Evolutionary conservation across 1,284 basidiomycete genomes (phyloP), one percentile per base, ranked within the genome.

Genomic region (Exsudoporus floridanus): DNA sequence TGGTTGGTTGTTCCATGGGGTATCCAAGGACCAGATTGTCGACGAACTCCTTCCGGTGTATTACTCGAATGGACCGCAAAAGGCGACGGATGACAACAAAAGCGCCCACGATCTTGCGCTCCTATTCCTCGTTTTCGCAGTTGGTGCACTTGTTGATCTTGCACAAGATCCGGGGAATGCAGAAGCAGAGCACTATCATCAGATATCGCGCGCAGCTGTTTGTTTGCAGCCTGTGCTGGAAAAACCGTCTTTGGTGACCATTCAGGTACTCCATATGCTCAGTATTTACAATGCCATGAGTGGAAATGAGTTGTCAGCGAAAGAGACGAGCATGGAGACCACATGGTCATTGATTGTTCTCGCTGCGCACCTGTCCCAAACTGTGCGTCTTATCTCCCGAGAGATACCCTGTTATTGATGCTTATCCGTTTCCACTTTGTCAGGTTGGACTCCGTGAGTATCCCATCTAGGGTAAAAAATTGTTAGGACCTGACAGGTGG

Each of bases 171-270:
- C 74, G 5, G 64, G 59, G 28, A 65, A 65, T 37, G 69, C 72
- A 2, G 73, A 79, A 28, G 83, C 78, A 2, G 85, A 87, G 58
- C 78, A 81, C 46, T 85, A 79, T 55, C 79, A 86, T 52, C 80
- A 83, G 53, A 74, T 88, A 27, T 73, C 83, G 0, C 72, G 79
- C 8, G 83, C 80, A 8, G 82, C 84, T 2, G 63, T 88, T 23
- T 77, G 79, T 49, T 70, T 87, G 34, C 81, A 82, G 43, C 75
- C 84, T 2, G 75, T 86, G 23, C 69, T 86, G 46, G 84, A 86
- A 66, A 83, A 85, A 53, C 83, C 86, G 8, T 81, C 80, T 8
- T 70, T 85, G 40, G 80, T 81, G 48, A 85, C 84, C 34, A 80
- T 88, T 45, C 83, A 87, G 63, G 69, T 80, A 5, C 66, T 89